A percentile compares a stretch with the other conserved stretches of the same genome.
Evolutionary conservation across 768 basidiomycete species (phyloP).

Genomic region (Mycena epipterygia): DNA sequence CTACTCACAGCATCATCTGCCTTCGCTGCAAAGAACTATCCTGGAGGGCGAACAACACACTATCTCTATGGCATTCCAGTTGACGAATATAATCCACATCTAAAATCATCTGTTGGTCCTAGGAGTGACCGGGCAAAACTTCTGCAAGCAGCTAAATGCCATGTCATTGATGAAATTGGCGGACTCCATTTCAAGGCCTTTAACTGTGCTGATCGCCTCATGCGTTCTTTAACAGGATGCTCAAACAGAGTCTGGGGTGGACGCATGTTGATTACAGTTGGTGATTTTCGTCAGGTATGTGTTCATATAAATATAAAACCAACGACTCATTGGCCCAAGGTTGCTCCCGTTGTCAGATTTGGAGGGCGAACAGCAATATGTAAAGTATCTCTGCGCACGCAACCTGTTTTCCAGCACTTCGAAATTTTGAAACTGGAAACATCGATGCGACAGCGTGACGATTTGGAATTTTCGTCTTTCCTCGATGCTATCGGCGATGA

Average conservation of each 20-base stretch:
- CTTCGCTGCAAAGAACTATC: too few relatives aligned
- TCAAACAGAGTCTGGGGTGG: too few relatives aligned
- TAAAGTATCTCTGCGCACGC: neutral
- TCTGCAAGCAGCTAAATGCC: neutral
- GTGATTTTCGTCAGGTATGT: too few relatives aligned
- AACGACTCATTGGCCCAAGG: neutral
- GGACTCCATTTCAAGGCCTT: too few relatives aligned
- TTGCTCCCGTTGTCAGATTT: neutral
- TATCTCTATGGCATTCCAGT: too few relatives aligned
- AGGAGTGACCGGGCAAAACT: neutral
- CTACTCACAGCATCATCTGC: neutral
- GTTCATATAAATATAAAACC: too few relatives aligned
- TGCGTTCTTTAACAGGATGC: too few relatives aligned
- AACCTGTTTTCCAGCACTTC: neutral
- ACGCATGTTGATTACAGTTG: too few relatives aligned
- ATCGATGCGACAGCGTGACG: neutral
- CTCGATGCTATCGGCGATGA: constrained; percentile 3
- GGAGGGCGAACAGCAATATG: neutral
- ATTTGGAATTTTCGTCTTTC: neutral
- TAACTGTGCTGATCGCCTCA: constrained; percentile 8
- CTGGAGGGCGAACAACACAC: too few relatives aligned
- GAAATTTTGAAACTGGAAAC: neutral
- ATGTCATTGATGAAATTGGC: constrained; percentile 11
- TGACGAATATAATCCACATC: neutral
- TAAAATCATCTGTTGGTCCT: neutral